Conservation (phyloP, 441 rosid species). For the Hypseocharis bilobata region DNA sequence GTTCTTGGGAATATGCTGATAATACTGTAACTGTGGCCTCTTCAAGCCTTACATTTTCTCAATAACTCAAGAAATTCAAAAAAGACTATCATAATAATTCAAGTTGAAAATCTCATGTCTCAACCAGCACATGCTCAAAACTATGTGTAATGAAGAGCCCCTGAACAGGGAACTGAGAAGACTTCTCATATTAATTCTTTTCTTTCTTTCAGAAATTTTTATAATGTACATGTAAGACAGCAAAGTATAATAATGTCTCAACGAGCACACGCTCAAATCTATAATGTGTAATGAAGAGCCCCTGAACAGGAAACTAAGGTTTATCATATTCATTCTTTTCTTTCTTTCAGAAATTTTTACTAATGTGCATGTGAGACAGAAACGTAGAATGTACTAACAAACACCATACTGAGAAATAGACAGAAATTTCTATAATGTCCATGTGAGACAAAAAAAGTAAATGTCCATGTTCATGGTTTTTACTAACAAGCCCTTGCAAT, state of each 20-base stretch:
- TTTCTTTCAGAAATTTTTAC: neutral
- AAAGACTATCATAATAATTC: neutral
- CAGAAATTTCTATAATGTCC: too few species aligned
- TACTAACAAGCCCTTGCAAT: neutral
- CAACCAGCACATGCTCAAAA: neutral
- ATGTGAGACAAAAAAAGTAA: neutral
- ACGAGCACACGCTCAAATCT: neutral
- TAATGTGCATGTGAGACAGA: too few species aligned
- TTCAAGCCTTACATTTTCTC: too few species aligned
- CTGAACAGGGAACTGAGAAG: neutral
- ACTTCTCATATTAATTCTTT: neutral
- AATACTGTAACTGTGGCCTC: neutral
- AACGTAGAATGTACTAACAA: too few species aligned
- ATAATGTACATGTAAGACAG: too few species aligned
- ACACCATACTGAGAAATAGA: too few species aligned
- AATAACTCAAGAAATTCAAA: too few species aligned
- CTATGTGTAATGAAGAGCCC: neutral
- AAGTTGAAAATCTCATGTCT: neutral
- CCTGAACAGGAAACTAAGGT: neutral
- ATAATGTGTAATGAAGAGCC: neutral
- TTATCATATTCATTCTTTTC: neutral
- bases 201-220: neutral
- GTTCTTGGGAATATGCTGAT: neutral
- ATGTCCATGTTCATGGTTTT: too few species aligned
- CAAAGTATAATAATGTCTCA: too few species aligned